Percentiles rank a stretch among this genome's conserved stretches.
Conservation (phyloP, 495 filamentous ascomycete genomes). For the Lichina pygmaea region DNA sequence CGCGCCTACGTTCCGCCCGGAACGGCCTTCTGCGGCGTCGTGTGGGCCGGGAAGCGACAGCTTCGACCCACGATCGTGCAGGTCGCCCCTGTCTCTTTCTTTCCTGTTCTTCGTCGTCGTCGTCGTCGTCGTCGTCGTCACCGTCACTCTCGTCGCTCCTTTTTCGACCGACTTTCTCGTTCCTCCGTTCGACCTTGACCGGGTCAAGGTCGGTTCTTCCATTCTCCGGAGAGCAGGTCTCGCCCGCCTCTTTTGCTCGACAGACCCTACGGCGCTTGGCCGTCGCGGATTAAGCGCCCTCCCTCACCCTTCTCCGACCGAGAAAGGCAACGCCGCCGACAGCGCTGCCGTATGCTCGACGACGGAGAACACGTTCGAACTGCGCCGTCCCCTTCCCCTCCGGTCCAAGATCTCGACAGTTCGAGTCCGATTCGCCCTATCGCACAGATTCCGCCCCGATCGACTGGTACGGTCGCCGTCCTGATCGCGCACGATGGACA, state of each 20-base stretch:
- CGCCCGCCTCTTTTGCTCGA: neutral
- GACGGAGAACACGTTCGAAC: neutral
- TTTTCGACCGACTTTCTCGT: neutral
- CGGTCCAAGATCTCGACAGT: neutral
- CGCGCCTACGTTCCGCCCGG: no score
- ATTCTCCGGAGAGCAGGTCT: neutral
- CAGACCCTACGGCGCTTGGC: no score
- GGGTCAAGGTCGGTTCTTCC: neutral
- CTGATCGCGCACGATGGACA: conserved; percentile 21
- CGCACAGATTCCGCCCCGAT: no score
- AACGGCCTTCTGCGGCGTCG: no score
- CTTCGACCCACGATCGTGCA: neutral
- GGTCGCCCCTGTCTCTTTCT: neutral
- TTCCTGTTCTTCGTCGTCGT: neutral
- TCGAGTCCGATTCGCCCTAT: neutral
- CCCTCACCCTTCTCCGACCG: no score
- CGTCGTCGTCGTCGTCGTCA: neutral
- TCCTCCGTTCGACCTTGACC: neutral
- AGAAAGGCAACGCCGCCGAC: no score
- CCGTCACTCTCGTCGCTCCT: neutral
- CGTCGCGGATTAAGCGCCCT: no score
- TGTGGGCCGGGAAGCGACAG: no score
- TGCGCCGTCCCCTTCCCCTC: neutral
- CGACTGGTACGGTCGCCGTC: neutral
- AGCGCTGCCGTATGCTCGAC: no score